Conservation (phyloP, 148 eudicot species). For the Dianthus caryophyllus region DNA sequence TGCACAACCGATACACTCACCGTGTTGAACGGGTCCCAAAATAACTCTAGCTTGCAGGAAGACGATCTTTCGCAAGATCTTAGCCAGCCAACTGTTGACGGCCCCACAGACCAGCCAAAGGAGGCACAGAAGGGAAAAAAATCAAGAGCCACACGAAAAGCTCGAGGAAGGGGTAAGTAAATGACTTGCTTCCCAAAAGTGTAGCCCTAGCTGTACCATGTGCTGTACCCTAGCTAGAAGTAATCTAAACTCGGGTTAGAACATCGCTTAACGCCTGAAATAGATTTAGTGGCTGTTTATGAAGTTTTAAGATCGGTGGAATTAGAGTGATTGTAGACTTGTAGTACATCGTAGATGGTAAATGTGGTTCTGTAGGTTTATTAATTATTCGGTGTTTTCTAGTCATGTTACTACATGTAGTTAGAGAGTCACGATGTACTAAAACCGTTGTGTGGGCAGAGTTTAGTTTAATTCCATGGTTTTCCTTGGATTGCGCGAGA, state of each 20-base stretch:
- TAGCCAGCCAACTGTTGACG: constrained; percentile 15
- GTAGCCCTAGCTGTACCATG: constrained; percentile 23
- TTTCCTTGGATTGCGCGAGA: too few species aligned
- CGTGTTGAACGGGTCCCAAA: constrained; percentile 25
- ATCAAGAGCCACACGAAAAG: constrained; percentile 27
- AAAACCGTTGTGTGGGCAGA: too few species aligned
- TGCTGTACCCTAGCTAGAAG: constrained; percentile 29
- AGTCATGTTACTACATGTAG: neutral
- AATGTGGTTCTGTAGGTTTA: constrained; percentile 6
- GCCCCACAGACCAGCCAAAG: constrained; percentile 6
- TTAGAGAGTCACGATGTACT: neutral
- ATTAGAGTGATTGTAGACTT: constrained; percentile 8
- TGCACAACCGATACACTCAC: constrained; percentile 8
- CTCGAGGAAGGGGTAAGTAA: constrained; percentile 23
- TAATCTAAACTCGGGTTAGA: constrained; percentile 24
- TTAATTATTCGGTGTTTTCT: constrained; percentile 7
- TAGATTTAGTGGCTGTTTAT: constrained; percentile 18
- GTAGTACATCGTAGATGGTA: constrained; percentile 12
- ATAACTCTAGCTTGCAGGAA: constrained; percentile 28
- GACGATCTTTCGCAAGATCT: constrained; percentile 24
- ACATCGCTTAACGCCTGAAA: constrained; percentile 9
- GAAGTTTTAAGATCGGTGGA: constrained; percentile 9
- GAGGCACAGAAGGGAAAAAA: constrained; percentile 20
- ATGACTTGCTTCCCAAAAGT: neutral
- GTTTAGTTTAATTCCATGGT: too few species aligned